Evolutionary conservation across 768 basidiomycete genomes (phyloP).

Genomic region (Boletales sp.): DNA sequence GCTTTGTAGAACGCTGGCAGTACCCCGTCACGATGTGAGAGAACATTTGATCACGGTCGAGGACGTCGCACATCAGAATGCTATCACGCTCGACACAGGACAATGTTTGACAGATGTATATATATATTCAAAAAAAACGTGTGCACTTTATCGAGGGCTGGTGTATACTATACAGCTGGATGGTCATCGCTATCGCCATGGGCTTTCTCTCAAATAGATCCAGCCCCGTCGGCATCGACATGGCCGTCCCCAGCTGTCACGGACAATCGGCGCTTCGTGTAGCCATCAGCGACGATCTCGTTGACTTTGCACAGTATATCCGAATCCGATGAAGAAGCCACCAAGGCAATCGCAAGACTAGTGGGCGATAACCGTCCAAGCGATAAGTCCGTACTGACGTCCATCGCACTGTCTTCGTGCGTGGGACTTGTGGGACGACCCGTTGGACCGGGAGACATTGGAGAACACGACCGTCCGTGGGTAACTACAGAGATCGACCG

Average conservation of each 20-base stretch:
- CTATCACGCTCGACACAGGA: too few species aligned
- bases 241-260: not conserved
- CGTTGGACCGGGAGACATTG: conserved; percentile 1
- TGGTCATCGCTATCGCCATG: not conserved
- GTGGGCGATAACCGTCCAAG: conserved; percentile 23
- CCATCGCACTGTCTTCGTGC: conserved; percentile 3
- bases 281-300: conserved; percentile 35
- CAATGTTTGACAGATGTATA: too few species aligned
- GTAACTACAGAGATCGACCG: not conserved
- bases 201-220: too few species aligned
- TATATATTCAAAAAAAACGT: too few species aligned
- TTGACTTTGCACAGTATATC: conserved; percentile 33
- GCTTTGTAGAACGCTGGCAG: too few species aligned
- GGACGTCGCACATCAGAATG: too few species aligned
- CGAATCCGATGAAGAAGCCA: conserved; percentile 17
- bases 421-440: conserved; percentile 1
- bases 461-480: not conserved
- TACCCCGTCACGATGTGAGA: too few species aligned
- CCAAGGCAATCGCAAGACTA: conserved; percentile 18
- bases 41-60: too few species aligned
- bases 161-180: not conserved
- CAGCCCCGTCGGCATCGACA: not conserved
- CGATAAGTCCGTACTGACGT: not conserved
- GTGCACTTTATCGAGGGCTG: not conserved
- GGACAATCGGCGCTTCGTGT: conserved; percentile 22